Conservation (phyloP, 345 rosid species). For the Dovyalis caffra region DNA sequence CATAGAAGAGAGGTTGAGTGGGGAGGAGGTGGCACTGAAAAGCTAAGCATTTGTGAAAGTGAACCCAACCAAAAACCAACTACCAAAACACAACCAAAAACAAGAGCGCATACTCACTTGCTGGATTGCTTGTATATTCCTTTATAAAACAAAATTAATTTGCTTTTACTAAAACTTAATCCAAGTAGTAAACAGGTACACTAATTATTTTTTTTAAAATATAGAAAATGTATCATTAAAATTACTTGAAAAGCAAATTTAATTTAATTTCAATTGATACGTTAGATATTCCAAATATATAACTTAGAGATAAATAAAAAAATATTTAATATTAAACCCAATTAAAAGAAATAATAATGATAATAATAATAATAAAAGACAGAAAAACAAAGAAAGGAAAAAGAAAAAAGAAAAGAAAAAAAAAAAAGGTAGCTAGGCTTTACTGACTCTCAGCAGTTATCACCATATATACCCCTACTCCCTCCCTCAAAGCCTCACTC, state of each 20-base stretch:
- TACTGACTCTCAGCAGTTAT: background rate
- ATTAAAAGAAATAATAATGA: background rate
- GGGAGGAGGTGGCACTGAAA: slow-evolving; percentile 23
- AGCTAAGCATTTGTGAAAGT: slow-evolving; percentile 19
- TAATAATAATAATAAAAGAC: background rate
- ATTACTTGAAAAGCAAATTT: too few species aligned
- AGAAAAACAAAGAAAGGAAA: background rate
- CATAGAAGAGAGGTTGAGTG: slow-evolving; percentile 4
- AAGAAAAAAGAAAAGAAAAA: background rate
- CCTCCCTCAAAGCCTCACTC: background rate
- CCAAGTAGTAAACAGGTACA: too few species aligned
- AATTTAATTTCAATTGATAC: too few species aligned
- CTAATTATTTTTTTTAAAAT: too few species aligned
- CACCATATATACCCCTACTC: slow-evolving; percentile 34
- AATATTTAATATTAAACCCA: too few species aligned
- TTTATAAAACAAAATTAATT: too few species aligned
- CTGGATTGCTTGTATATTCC: background rate
- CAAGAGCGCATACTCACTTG: background rate
- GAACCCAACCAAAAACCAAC: background rate
- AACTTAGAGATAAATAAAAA: too few species aligned
- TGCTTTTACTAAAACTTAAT: too few species aligned
- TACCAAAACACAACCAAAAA: background rate
- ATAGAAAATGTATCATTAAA: too few species aligned
- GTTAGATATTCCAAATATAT: too few species aligned
- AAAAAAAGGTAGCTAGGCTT: background rate